These are phyloP conservation scores for Nitzschia putrida DNA, from an alignment of 108 stramenopile genomes.

Conservation along the genomic window DNA sequence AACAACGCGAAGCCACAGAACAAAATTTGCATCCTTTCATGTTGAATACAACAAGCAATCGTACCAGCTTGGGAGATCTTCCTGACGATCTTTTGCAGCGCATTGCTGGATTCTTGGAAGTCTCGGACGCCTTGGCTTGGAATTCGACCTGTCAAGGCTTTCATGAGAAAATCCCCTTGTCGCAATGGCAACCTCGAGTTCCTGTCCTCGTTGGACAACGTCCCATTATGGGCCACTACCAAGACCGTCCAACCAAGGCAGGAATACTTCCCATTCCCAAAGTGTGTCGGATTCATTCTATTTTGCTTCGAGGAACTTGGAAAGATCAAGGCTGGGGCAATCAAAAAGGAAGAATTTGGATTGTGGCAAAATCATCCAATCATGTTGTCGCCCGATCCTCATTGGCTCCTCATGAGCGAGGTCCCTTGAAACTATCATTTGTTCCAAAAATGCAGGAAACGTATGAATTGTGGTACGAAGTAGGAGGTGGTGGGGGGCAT, in stretches of 20 bases:
- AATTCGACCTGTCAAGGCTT: background rate
- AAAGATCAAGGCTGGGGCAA: conserved; percentile 29
- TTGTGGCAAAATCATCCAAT: background rate
- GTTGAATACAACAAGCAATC: too few species aligned
- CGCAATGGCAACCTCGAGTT: background rate
- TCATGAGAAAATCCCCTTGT: background rate
- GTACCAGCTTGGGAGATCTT: conserved; percentile 1
- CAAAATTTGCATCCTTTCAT: too few species aligned
- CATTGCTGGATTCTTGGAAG: conserved; percentile 5
- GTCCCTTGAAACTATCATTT: background rate
- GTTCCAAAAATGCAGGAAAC: background rate
- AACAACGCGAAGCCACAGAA: too few species aligned
- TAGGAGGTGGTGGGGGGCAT: conserved; percentile 8
- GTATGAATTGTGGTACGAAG: conserved; percentile 7
- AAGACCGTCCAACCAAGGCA: conserved; percentile 1
- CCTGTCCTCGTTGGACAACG: background rate
- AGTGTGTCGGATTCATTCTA: conserved; percentile 8
- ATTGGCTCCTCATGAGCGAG: background rate
- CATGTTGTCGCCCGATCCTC: background rate
- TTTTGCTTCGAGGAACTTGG: conserved; percentile 8
- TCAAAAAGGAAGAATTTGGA: conserved; percentile 16
- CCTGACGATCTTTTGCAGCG: background rate
- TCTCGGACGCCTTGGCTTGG: background rate
- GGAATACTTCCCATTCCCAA: conserved; percentile 1
- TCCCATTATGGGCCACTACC: background rate